These are phyloP conservation scores for Candolleomyces aberdarensis DNA, from an alignment of 768 basidiomycete species.

Conservation along the genomic window DNA sequence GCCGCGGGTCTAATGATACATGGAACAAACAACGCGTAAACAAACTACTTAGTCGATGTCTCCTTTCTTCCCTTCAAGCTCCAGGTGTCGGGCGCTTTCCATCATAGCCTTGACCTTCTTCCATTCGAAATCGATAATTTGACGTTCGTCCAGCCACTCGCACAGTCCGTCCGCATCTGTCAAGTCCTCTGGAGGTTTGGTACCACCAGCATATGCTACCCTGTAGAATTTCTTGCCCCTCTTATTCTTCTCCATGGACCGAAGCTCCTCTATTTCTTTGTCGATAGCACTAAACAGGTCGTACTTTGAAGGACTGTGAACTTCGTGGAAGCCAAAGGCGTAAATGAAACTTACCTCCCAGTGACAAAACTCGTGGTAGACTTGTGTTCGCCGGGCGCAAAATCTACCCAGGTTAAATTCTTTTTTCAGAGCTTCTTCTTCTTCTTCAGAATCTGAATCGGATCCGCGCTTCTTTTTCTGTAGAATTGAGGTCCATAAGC, in stretches of 20 bases:
- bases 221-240: slow-evolving; percentile 50
- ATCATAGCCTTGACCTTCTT: slow-evolving; percentile 67
- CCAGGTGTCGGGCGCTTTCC: slow-evolving; percentile 67
- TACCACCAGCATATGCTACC: slow-evolving; percentile 52
- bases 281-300: slow-evolving; percentile 57
- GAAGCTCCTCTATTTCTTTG: slow-evolving; percentile 57
- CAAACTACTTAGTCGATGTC: slow-evolving; percentile 21
- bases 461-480: slow-evolving; percentile 4
- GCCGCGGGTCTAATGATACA: not conserved
- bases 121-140: slow-evolving; percentile 69
- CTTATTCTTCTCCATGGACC: slow-evolving; percentile 18
- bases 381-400: slow-evolving; percentile 64
- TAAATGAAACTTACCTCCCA: slow-evolving; percentile 64
- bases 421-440: slow-evolving; percentile 20
- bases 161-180: slow-evolving; percentile 75
- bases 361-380: slow-evolving; percentile 72
- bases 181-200: slow-evolving; percentile 62
- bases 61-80: slow-evolving; percentile 43
- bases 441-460: slow-evolving; percentile 15
- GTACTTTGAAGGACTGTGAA: slow-evolving; percentile 42
- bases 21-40: slow-evolving; percentile 12
- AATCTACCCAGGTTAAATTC: slow-evolving; percentile 75
- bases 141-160: slow-evolving; percentile 75
- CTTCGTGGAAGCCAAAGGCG: slow-evolving; percentile 8
- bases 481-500: not conserved